These are phyloP conservation scores for Chlorella sp. DNA, from an alignment of 139 green algal species.

Conservation along the genomic window DNA sequence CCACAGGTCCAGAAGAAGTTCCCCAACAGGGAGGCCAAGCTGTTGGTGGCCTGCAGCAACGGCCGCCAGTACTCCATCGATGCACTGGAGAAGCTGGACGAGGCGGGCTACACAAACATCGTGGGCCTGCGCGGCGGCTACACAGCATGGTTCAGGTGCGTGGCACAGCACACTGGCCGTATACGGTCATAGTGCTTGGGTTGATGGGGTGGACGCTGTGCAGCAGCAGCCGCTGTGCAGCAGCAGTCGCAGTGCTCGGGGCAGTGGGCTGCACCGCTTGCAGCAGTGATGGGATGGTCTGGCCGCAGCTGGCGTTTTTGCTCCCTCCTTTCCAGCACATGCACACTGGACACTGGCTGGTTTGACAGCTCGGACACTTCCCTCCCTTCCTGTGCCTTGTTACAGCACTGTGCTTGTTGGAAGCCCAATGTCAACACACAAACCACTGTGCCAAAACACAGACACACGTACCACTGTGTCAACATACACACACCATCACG, in stretches of 20 bases:
- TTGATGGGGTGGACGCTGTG: background rate
- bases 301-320: no score
- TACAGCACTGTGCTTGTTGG: no score
- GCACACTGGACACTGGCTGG: no score
- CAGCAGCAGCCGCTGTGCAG: background rate
- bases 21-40: constrained; percentile 63
- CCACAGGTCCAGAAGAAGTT: constrained; percentile 61
- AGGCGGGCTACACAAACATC: constrained; percentile 71
- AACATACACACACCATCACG: constrained; percentile 36
- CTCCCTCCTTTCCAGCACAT: no score
- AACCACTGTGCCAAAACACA: background rate
- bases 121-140: constrained; percentile 72
- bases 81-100: constrained; percentile 67
- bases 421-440: no score
- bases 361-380: no score
- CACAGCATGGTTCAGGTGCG: constrained; percentile 61
- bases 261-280: no score
- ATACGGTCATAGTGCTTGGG: background rate
- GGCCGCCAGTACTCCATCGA: constrained; percentile 73
- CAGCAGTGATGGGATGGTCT: no score
- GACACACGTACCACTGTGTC: constrained; percentile 16
- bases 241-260: no score
- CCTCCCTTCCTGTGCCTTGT: no score
- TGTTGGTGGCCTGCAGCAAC: constrained; percentile 73
- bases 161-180: background rate